Conservation (phyloP, 2,329 filamentous ascomycete genomes). For the Stagonosporopsis tanaceti region DNA sequence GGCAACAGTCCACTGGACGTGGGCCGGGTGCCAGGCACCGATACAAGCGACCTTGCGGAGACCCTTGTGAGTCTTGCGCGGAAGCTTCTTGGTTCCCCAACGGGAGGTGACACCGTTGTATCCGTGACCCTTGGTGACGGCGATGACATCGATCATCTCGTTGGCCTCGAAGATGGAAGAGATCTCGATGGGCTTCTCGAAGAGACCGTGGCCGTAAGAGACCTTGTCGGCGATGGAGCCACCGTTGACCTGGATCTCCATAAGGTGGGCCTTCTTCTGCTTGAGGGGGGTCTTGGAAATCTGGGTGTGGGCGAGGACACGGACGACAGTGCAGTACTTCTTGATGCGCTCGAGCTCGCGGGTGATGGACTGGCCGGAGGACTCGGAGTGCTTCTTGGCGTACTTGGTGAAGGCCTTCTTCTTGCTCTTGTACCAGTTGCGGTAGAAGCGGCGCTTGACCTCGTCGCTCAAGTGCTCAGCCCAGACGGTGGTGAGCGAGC, state of each 20-base stretch:
- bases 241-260: conserved; percentile 99
- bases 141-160: conserved; percentile 99
- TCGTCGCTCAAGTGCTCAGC: conserved; percentile 99
- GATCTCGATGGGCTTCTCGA: conserved; percentile 98
- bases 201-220: conserved; percentile 90
- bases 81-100: conserved; percentile 99
- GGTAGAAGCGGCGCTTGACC: conserved; percentile 99
- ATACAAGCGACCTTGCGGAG: conserved; percentile 99
- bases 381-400: conserved; percentile 99
- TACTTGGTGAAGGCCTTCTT: conserved; percentile 99
- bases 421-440: conserved; percentile 99
- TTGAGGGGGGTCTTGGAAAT: conserved; percentile 99
- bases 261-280: conserved; percentile 99
- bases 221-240: conserved; percentile 97
- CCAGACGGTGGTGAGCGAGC: conserved; percentile 99
- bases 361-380: conserved; percentile 86
- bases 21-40: conserved; percentile 99
- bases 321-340: conserved; percentile 99
- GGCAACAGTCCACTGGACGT: conserved; percentile 99
- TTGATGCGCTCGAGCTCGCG: conserved; percentile 99
- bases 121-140: conserved; percentile 99
- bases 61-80: conserved; percentile 99
- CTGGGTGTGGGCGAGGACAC: conserved; percentile 98
- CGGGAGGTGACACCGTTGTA: conserved; percentile 96
- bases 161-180: conserved; percentile 97